Evolutionary conservation across 2,329 filamentous ascomycete species (phyloP), one percentile per base, ranked within the genome.

Genomic region (Coniochaeta hoffmannii): DNA sequence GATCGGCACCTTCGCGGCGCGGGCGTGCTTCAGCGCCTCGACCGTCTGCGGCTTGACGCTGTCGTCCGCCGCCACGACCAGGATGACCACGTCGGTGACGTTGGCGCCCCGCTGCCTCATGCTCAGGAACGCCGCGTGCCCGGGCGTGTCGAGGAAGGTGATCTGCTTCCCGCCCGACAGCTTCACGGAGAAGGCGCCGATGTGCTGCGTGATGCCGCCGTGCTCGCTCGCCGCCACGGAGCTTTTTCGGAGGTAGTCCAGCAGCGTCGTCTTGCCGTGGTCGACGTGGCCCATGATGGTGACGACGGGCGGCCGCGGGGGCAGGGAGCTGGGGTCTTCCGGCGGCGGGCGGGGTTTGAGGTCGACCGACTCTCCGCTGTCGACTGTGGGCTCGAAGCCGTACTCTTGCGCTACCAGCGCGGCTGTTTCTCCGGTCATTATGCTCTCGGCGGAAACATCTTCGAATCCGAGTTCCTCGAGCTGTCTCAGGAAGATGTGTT

Each of bases 241-340:
- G 1, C 92, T 94, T 64, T 96, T 95, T 35, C 94, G 88, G 46
- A 99, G 77, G 73, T 87, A 97, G 68, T 99, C 94, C 10, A 99
- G 78, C 41, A 99, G 85, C 0, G 95, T 99, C 0, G 94, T 99
- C 75, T 99, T 99, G 54, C 94, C 94, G 69, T 99, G 94, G 68
- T 99, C 95, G 63, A 99, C 94, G 61, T 99, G 94, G 2, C 94
- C 94, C 95, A 99, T 99, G 66, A 99, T 99, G 0, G 95, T 97
- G 36, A 99, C 92, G 34, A 99, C 90, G 0, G 94, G 95, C 8
- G 94, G 93, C 15, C 95, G 83, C 32, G 76, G 71, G 1, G 91
- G 90, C 8, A 97, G 71, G 14, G 70, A 63, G 0, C 87, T 83
- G 51, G 76, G 80, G 68, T 93, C 89, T 64, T 85, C 85, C 9